These are phyloP conservation scores for Paraleonurus japonicus DNA, from an alignment of 257 asterid genomes.

Conservation along the genomic window DNA sequence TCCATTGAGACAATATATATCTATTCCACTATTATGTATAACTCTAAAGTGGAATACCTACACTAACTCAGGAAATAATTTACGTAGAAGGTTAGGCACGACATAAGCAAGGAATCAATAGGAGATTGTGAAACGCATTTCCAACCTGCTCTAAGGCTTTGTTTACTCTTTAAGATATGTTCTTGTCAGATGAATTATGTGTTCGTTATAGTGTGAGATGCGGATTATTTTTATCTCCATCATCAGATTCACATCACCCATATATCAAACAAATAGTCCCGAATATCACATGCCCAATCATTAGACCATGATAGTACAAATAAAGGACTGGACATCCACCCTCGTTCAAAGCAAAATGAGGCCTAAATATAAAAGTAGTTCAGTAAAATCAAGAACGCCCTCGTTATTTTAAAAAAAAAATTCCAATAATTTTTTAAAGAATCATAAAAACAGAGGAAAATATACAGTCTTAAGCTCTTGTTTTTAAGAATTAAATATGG, in stretches of 20 bases:
- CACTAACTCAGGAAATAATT: not conserved
- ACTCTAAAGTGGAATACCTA: not conserved
- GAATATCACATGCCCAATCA: not conserved
- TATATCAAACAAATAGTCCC: not conserved
- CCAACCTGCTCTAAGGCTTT: not conserved
- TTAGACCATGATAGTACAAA: not conserved
- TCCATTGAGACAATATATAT: not conserved
- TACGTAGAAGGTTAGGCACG: not conserved
- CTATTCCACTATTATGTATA: not conserved
- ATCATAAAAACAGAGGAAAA: not conserved
- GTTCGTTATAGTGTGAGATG: not conserved
- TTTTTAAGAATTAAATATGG: too few species aligned
- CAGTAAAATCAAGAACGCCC: not conserved
- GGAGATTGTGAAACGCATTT: too few species aligned
- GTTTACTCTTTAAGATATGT: not conserved
- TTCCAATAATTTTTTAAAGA: not conserved
- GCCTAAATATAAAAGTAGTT: not conserved
- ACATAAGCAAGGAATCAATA: not conserved
- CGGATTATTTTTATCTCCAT: not conserved
- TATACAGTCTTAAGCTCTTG: not conserved
- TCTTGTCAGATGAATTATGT: not conserved
- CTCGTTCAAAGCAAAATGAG: not conserved
- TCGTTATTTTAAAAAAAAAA: not conserved
- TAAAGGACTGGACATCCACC: too few species aligned
- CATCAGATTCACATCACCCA: not conserved